These are phyloP conservation scores for Terana coerulea DNA, from an alignment of 768 basidiomycete species.

Conservation along the genomic window DNA sequence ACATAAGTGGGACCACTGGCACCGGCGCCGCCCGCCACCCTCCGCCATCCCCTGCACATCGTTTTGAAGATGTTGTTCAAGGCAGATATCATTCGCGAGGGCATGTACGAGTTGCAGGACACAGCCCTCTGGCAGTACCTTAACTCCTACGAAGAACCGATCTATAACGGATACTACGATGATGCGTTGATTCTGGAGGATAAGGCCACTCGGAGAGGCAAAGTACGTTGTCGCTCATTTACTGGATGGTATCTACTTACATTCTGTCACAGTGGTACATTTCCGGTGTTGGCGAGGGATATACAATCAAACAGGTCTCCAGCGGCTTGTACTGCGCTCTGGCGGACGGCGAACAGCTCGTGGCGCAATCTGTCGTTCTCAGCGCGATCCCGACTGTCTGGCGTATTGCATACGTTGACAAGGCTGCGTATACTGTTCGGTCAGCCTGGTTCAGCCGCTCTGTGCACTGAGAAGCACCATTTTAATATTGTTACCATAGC, in stretches of 20 bases:
- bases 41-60: too few relatives aligned
- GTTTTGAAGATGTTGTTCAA: too few relatives aligned
- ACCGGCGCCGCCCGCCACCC: too few relatives aligned
- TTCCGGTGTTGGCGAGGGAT: background rate
- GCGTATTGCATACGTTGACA: background rate
- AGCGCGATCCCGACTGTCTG: constrained; percentile 4
- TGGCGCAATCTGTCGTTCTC: background rate
- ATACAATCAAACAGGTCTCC: constrained; percentile 3
- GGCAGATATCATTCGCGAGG: too few relatives aligned
- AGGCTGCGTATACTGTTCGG: background rate
- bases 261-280: constrained; percentile 5
- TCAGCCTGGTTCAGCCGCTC: background rate
- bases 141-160: background rate
- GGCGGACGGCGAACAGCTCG: background rate
- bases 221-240: background rate
- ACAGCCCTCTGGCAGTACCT: background rate
- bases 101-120: background rate
- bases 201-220: background rate
- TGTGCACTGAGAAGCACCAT: background rate
- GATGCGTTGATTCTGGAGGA: constrained; percentile 1
- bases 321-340: constrained; percentile 7
- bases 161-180: constrained; percentile 3
- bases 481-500: background rate
- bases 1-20: too few relatives aligned
- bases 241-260: too few relatives aligned